Percentiles rank a stretch among this genome's conserved stretches.
Evolutionary conservation across 345 rosid species (phyloP).

Genomic region (Salix suchowensis): DNA sequence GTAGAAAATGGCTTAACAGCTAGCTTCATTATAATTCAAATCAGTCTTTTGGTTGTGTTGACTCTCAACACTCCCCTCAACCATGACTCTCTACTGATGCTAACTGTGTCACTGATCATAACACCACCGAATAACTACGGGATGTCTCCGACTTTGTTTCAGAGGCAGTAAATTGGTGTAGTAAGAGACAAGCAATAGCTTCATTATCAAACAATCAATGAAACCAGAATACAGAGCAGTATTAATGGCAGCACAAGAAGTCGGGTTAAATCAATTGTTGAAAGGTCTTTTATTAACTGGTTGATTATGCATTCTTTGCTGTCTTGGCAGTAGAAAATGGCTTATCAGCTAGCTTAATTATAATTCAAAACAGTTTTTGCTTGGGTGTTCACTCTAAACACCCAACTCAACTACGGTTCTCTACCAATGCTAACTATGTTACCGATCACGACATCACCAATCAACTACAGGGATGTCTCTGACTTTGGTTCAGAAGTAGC

Average conservation of each 20-base stretch:
- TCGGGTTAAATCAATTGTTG: not conserved
- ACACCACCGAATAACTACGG: not conserved
- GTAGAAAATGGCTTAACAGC: not conserved
- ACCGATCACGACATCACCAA: not conserved
- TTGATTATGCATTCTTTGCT: too few species aligned
- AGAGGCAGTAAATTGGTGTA: not conserved
- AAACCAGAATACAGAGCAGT: not conserved
- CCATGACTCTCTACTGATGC: not conserved
- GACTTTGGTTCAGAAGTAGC: not conserved
- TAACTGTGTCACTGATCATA: not conserved
- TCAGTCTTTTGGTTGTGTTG: not conserved
- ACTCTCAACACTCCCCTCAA: not conserved
- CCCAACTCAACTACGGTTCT: not conserved
- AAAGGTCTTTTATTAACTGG: not conserved
- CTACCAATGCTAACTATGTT: not conserved
- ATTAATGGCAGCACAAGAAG: not conserved
- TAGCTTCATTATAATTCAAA: too few species aligned
- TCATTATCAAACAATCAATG: not conserved
- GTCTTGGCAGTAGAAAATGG: not conserved
- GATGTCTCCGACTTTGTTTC: not conserved
- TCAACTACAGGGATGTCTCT: not conserved
- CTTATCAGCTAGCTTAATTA: not conserved
- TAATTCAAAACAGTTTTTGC: not conserved
- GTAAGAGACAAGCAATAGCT: not conserved
- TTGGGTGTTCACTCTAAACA: not conserved